phyloP scores from a whole-genome alignment of 257 asterid species.

The Coffea canephora region DNA sequence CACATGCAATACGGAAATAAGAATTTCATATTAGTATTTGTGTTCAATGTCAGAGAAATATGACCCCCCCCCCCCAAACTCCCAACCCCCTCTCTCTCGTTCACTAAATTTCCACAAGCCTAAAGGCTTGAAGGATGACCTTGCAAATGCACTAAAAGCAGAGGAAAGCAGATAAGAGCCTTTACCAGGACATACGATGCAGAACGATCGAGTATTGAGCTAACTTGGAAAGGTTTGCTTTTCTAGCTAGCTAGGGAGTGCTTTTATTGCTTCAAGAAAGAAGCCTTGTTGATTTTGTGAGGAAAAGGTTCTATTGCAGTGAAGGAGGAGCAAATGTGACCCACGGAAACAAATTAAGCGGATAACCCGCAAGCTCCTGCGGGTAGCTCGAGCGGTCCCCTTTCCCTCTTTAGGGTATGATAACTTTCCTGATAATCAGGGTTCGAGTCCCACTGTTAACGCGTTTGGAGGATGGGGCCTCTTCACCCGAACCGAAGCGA shows the following conservation, averaged over 20 bases:
- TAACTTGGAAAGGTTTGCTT: background rate
- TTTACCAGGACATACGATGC: background rate
- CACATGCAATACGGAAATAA: background rate
- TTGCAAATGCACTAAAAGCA: background rate
- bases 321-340: conserved; percentile 17
- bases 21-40: background rate
- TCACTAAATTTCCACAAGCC: background rate
- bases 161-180: background rate
- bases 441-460: too few species aligned
- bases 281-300: background rate
- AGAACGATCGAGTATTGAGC: background rate
- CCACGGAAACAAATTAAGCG: conserved; percentile 7
- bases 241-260: background rate
- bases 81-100: too few species aligned
- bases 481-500: too few species aligned
- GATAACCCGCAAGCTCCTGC: background rate
- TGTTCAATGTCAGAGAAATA: too few species aligned
- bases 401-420: too few species aligned
- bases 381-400: too few species aligned
- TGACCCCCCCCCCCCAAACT: too few species aligned
- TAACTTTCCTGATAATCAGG: too few species aligned
- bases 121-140: background rate
- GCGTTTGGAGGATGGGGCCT: too few species aligned
- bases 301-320: background rate
- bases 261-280: too few species aligned